Conservation (phyloP, 257 asterid species). For the Ophiorrhiza pumila region DNA sequence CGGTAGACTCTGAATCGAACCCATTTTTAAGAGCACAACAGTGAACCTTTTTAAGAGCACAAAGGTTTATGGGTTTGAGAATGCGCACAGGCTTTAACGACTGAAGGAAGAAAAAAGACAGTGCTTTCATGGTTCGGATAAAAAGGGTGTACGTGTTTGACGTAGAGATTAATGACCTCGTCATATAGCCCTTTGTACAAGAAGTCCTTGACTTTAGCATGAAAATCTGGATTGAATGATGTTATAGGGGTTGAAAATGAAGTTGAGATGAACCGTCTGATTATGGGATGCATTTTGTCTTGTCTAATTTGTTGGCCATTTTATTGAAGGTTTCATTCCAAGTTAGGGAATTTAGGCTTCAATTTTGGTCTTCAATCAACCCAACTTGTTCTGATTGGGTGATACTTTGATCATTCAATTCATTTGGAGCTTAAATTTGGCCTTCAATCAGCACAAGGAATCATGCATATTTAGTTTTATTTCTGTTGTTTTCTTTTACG, state of each 20-base stretch:
- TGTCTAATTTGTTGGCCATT: no score
- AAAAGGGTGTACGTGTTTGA: conserved; percentile 41
- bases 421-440: no score
- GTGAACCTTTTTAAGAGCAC: conserved; percentile 57
- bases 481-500: no score
- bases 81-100: conserved; percentile 58
- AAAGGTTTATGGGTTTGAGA: conserved; percentile 35
- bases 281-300: conserved; percentile 25
- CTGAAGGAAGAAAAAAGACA: conserved; percentile 56
- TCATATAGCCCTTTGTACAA: conserved; percentile 34
- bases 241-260: conserved; percentile 15
- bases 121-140: conserved; percentile 33
- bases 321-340: no score
- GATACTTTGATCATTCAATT: no score
- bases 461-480: no score
- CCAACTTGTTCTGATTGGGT: no score
- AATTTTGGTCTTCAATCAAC: no score
- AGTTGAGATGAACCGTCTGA: conserved; percentile 35
- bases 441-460: no score
- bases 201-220: conserved; percentile 33
- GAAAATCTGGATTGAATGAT: conserved; percentile 20
- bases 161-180: conserved; percentile 46
- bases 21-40: conserved; percentile 51
- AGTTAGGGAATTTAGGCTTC: no score
- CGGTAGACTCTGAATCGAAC: conserved; percentile 39